phyloP scores from a whole-genome alignment of 2,329 filamentous ascomycete genomes.

The Seiridium unicorne region DNA sequence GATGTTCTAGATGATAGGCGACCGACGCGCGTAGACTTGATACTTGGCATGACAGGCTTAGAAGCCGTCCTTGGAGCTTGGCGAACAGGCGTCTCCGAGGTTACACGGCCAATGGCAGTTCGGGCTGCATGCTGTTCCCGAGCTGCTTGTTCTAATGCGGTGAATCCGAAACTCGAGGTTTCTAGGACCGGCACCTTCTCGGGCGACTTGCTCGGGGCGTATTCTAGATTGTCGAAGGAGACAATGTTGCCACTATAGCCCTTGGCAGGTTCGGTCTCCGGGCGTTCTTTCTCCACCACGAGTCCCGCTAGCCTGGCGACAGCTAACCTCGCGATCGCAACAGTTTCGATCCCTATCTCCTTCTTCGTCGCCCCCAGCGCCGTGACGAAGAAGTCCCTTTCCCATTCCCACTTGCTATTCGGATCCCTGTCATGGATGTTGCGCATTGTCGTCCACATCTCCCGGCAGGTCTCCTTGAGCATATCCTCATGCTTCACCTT shows the following conservation, averaged over 20 bases:
- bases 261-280: conserved; percentile 29
- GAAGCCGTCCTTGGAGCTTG: background rate
- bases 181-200: background rate
- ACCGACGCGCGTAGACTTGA: background rate
- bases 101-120: background rate
- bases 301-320: conserved; percentile 28
- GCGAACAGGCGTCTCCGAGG: background rate
- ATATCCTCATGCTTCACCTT: conserved; percentile 35
- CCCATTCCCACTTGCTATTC: conserved; percentile 23
- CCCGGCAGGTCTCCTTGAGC: conserved; percentile 22
- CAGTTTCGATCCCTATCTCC: conserved; percentile 17
- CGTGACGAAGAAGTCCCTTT: conserved; percentile 28
- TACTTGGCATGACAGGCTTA: background rate
- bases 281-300: conserved; percentile 18
- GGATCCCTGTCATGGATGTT: conserved; percentile 16
- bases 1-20: background rate
- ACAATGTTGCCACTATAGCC: conserved; percentile 32
- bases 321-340: conserved; percentile 24
- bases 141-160: background rate
- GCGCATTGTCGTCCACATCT: conserved; percentile 23
- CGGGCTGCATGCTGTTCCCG: background rate
- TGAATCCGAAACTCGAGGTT: background rate
- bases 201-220: conserved; percentile 10
- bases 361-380: conserved; percentile 24
- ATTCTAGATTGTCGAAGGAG: conserved; percentile 32